Conservation (phyloP, 1,139 yeast species). For the Yamadazyma pseudoaaseri region DNA sequence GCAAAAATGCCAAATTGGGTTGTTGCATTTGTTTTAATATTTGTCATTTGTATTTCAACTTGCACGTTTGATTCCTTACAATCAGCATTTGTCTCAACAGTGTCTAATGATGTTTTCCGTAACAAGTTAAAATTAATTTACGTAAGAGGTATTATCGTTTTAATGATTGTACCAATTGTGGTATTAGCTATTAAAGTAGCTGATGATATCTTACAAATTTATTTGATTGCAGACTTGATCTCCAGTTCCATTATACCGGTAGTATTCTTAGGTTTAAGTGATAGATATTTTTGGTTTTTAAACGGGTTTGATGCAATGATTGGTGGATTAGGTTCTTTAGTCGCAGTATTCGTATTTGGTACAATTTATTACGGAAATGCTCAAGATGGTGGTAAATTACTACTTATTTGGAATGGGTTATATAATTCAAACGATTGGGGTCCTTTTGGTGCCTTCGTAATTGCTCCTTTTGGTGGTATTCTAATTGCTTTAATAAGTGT, state of each 20-base stretch:
- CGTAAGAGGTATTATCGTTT: constrained; percentile 68
- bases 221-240: constrained; percentile 85
- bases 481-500: constrained; percentile 55
- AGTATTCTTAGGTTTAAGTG: constrained; percentile 75
- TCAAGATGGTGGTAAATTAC: constrained; percentile 71
- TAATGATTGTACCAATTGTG: constrained; percentile 79
- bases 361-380: constrained; percentile 72
- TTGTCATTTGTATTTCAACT: constrained; percentile 71
- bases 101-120: constrained; percentile 86
- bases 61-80: constrained; percentile 89
- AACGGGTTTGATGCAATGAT: constrained; percentile 80
- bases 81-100: constrained; percentile 84
- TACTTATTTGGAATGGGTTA: constrained; percentile 73
- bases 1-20: constrained; percentile 85
- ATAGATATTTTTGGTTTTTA: constrained; percentile 59
- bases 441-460: constrained; percentile 90
- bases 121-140: constrained; percentile 68
- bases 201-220: constrained; percentile 78
- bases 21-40: constrained; percentile 77
- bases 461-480: constrained; percentile 83
- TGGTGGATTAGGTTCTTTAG: constrained; percentile 80
- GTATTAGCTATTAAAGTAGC: constrained; percentile 83
- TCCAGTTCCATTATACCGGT: constrained; percentile 86
- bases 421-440: constrained; percentile 85
- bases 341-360: constrained; percentile 82